Evolutionary conservation across 106 monocot genomes (phyloP), one percentile per base, ranked within the genome.

Genomic region (Chionographis japonica): DNA sequence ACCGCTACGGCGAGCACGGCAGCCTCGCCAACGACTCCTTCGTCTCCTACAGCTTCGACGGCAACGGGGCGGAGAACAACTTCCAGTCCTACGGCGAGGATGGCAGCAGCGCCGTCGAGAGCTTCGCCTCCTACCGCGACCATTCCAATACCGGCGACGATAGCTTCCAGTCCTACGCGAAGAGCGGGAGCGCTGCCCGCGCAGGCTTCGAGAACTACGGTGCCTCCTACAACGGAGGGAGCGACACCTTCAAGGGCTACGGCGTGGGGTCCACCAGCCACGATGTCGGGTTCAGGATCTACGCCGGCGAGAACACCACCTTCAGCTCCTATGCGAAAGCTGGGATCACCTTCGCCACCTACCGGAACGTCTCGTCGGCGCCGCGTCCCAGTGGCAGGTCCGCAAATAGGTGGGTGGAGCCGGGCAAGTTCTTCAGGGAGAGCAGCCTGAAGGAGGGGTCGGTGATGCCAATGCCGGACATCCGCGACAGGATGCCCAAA

Each of bases 141-240:
- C 53, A 81, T 58, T 69, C 97, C 60, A 97, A 97, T 62, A 89
- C 89, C 16, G 97, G 97, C 13, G 92, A 92, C 71, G 86, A 89
- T 66, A 58, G 35, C 51, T 97, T 97, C 80, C 11, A 75, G 1
- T 92, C 97, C 63, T 97, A 97, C 68, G 84, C 62, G 39, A 89
- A 89, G 74, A 54, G 66, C 3, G 82, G 54, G 3, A 83, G 71
- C 68, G 73, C 37, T 36, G 80, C 69, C 17, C 19, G 56, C 17
- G 79, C 72, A 8, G 52, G 63, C 9, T 97, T 97, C 70, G 27
- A 52, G 40, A 86, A 70, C 80, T 97, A 97, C 78, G 92, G 97
- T n/a, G 73, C 85, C 55, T 92, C 92, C 15, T 63, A 67, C 66
- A 98, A 98, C 77, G 63, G 52, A 11, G 90, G 97, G 10, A 80